phyloP scores from a whole-genome alignment of 1,284 basidiomycete species.

The Ustilago tritici region DNA sequence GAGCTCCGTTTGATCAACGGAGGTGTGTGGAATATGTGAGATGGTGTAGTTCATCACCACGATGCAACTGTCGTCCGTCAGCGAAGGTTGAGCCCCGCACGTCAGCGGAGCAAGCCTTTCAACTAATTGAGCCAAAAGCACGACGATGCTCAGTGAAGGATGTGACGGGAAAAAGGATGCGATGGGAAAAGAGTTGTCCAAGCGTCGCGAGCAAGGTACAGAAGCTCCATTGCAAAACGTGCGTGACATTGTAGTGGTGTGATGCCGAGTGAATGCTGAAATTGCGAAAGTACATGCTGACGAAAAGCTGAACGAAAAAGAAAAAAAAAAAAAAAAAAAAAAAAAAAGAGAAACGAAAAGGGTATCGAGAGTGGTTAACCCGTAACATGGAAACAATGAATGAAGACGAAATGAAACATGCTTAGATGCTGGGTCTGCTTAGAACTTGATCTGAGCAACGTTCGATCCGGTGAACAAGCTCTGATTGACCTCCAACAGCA shows the following conservation, averaged over 20 bases:
- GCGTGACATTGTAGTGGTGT: background rate
- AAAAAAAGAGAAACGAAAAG: background rate
- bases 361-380: slow-evolving; percentile 2
- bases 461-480: slow-evolving; percentile 26
- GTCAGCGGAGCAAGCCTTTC: no score
- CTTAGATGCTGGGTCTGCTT: background rate
- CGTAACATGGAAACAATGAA: background rate
- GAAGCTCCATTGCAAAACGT: slow-evolving; percentile 1
- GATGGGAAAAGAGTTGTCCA: background rate
- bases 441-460: slow-evolving; percentile 22
- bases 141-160: no score
- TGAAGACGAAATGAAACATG: background rate
- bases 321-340: background rate
- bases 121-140: no score
- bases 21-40: no score
- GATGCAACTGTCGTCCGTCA: no score
- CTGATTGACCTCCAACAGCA: slow-evolving; percentile 50
- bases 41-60: no score
- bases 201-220: no score
- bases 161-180: no score
- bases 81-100: no score
- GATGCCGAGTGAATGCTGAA: background rate
- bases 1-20: background rate
- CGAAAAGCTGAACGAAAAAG: no score
- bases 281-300: background rate